Conservation (phyloP, 179 eudicot genomes). For the Actinidia chinensis region DNA sequence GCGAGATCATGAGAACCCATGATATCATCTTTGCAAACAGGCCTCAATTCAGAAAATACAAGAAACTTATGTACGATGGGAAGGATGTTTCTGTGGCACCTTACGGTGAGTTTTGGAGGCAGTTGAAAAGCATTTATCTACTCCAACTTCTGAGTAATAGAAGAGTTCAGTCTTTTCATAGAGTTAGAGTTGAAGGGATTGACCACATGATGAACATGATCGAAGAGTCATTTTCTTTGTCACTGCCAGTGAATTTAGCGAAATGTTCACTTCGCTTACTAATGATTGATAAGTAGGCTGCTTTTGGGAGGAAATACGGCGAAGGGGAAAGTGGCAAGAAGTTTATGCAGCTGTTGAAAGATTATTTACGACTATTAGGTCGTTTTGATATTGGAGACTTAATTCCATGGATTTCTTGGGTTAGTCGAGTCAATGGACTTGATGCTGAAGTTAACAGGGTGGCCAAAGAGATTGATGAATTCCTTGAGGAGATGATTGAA, state of each 20-base stretch:
- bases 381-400: constrained; percentile 33
- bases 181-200: not conserved
- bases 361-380: constrained; percentile 29
- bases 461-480: constrained; percentile 30
- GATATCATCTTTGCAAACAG: not conserved
- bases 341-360: constrained; percentile 27
- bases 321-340: constrained; percentile 15
- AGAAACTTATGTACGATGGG: not conserved
- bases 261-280: constrained; percentile 27
- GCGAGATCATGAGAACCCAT: constrained; percentile 1
- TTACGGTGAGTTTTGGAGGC: not conserved
- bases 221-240: not conserved
- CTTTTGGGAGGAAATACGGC: constrained; percentile 40
- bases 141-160: not conserved
- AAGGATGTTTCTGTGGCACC: not conserved
- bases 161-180: not conserved
- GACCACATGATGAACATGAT: not conserved
- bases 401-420: constrained; percentile 42
- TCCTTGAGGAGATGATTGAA: constrained; percentile 35
- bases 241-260: not conserved
- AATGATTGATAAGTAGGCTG: constrained; percentile 40
- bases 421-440: constrained; percentile 32
- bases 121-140: not conserved
- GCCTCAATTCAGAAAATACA: not conserved
- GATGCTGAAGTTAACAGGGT: constrained; percentile 28